A percentile compares a stretch with the other conserved stretches of the same genome.
phyloP scores from a whole-genome alignment of 495 filamentous ascomycete species.

The Cercophora newfieldiana region DNA sequence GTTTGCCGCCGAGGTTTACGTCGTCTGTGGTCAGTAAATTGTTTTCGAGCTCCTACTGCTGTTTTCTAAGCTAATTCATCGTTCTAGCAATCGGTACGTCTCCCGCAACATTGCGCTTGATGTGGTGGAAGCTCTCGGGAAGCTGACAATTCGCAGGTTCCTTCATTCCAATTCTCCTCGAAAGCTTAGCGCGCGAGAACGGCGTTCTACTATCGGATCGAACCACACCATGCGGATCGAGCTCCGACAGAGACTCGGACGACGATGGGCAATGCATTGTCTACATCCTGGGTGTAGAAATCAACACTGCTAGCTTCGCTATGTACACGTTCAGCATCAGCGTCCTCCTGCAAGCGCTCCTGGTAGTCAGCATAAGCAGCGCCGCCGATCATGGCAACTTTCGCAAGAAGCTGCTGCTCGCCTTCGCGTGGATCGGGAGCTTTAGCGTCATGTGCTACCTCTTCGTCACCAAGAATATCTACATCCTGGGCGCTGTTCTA shows the following conservation, averaged over 20 bases:
- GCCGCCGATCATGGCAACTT: constrained; percentile 95
- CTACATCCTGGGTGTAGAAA: constrained; percentile 74
- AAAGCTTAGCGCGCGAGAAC: constrained; percentile 87
- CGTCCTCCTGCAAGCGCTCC: constrained; percentile 80
- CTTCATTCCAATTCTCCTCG: constrained; percentile 95
- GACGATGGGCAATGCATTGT: constrained; percentile 76
- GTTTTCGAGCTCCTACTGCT: background rate
- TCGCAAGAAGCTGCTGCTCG: constrained; percentile 80
- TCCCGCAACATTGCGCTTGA: background rate
- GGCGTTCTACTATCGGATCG: constrained; percentile 79
- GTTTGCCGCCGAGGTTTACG: constrained; percentile 97
- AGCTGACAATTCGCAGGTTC: constrained; percentile 59
- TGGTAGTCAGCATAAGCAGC: constrained; percentile 94
- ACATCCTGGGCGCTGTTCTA: constrained; percentile 76
- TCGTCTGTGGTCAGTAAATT: constrained; percentile 76
- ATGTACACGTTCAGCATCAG: constrained; percentile 97
- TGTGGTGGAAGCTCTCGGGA: background rate
- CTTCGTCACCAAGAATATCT: constrained; percentile 67
- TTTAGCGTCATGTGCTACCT: constrained; percentile 87
- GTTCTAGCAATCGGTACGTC: constrained; percentile 32
- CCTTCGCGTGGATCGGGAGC: constrained; percentile 80
- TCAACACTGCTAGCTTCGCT: constrained; percentile 96
- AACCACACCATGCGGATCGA: constrained; percentile 64
- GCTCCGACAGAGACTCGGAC: constrained; percentile 36
- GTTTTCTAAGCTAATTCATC: constrained; percentile 3